Base-by-base conservation (phyloP, 176 grass and related monocot species). In the Neostapfia colusana region DNA sequence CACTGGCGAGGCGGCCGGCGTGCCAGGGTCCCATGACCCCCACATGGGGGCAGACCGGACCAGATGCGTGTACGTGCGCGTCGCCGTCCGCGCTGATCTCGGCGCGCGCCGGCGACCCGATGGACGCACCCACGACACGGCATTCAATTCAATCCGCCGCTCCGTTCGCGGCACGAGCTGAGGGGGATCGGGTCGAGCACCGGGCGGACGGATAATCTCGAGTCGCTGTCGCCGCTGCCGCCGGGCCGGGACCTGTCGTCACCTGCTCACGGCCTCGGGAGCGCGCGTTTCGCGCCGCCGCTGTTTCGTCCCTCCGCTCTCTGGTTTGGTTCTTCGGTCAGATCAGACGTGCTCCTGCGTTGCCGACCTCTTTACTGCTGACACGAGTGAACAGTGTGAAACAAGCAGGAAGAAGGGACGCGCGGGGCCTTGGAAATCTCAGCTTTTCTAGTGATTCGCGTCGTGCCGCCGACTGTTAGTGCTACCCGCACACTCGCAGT, bases 141-240 rank as follows among this genome's bases (percentile, higher is more conserved):
- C 31, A 31, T 3, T 31, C 31, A 31, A 53, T 63, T 78, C 54
- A 77, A 77, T 68, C 74, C 18, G 21, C 46, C 44, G 67, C 82
- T 57, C 67, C 21, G 5, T 79, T 65, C 31, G 37, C 68, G 75
- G 58, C 75, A 48, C 48, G 59, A 65, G 60, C 37, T 27, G 26
- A 31, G 63, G 83, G 46, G 67, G 9, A 31, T 21, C 21, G 36
- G 55, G 73, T 63, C 28, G 26, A 10, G 1, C 43, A 13, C 10
- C 31, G 31, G 31, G 3, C 23, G 41, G 49, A 0, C 2, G 16
- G 74, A 65, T 50, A 38, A 77, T 24, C 59, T 36, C 74, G 58
- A 3, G 60, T 51, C 38, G 63, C 63, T 74, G 44, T 74, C 35
- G 36, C 13, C 64, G 37, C 65, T 70, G 53, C 54, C 82, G 50